phyloP scores from a whole-genome alignment of 2,329 filamentous ascomycete genomes.

The Talaromyces sp. region DNA sequence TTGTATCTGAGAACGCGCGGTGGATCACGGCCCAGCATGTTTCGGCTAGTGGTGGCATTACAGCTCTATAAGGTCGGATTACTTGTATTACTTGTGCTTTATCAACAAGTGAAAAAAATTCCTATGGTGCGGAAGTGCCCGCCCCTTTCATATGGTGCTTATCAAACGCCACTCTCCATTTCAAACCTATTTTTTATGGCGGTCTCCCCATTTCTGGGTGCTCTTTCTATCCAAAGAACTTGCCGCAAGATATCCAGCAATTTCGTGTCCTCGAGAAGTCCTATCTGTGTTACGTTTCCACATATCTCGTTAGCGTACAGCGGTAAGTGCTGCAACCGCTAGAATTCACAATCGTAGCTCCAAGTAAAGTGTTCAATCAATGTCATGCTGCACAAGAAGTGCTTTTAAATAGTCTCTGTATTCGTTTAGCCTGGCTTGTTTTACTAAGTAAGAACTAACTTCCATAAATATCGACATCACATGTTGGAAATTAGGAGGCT shows the following conservation, averaged over 20 bases:
- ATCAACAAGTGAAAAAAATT: not conserved
- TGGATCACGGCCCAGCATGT: slow-evolving; percentile 9
- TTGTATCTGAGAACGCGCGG: not conserved
- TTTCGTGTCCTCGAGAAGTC: not conserved
- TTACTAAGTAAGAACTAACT: too few species aligned
- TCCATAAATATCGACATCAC: too few species aligned
- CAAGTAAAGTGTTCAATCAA: not conserved
- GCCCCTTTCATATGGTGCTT: not conserved
- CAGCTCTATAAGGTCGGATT: not conserved
- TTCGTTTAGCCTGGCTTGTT: too few species aligned
- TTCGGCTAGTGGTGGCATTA: slow-evolving; percentile 4
- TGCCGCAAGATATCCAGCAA: not conserved
- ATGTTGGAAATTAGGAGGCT: too few species aligned
- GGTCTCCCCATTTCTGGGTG: too few species aligned
- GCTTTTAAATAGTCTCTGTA: too few species aligned
- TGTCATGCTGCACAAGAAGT: not conserved
- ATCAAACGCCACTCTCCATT: not conserved
- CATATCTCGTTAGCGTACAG: not conserved
- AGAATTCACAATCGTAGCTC: not conserved
- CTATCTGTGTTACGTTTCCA: not conserved
- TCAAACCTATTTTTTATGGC: not conserved
- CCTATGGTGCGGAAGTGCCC: not conserved
- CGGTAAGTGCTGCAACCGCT: not conserved
- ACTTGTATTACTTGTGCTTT: not conserved
- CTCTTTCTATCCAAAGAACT: not conserved